Base-by-base conservation (phyloP, 1,284 basidiomycete species). In the Trichosporon coremiiforme region DNA sequence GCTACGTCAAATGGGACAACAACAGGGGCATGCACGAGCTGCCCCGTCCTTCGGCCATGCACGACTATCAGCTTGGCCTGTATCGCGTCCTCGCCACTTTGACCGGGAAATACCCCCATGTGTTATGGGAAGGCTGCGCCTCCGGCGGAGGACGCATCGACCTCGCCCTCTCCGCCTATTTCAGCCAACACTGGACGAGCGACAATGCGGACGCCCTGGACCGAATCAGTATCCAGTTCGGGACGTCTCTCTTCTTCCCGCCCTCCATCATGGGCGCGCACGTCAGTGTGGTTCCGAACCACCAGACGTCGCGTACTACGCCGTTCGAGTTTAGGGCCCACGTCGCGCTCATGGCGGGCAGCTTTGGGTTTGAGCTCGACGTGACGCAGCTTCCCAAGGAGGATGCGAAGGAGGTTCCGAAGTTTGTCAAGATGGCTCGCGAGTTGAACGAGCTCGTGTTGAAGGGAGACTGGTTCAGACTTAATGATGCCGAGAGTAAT, bases 1-100 rank as follows among this genome's bases (percentile, higher is more conserved):
- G 64, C 7, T 80, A 77, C 45, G 71, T 80, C 70, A 80, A 80
- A 65, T 80, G 79, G 79, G 79, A 80, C 70, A 75, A 74, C 69
- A 79, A 80, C 65, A 70, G 79, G 36, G 76, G 70, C 8, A 80
- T 80, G 71, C 76, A 77, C 74, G 79, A 80, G 70, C 64, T 77
- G 38, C 68, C 75, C n/a, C 41, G 66, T 4, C 76, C 77, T 0
- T 66, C 70, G 29, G 72, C 72, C 2, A 69, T 73, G 9, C 76
- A 79, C 66, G 13, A 47, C 15, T 80, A 80, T 70, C 74, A 77
- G n/a, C 73, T 79, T 5, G 79, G 79, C 10, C 68, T 80, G 8
- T 80, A 80, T 65, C 75, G 75, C 35, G 73, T 80, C 8, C 45
- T 79, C 29, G 71, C 73, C 22, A 69, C 68, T 1, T 70, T 80